Evolutionary conservation across 306 rosid species (phyloP), one percentile per base, ranked within the genome.

Genomic region (Echinosophora koreensis): DNA sequence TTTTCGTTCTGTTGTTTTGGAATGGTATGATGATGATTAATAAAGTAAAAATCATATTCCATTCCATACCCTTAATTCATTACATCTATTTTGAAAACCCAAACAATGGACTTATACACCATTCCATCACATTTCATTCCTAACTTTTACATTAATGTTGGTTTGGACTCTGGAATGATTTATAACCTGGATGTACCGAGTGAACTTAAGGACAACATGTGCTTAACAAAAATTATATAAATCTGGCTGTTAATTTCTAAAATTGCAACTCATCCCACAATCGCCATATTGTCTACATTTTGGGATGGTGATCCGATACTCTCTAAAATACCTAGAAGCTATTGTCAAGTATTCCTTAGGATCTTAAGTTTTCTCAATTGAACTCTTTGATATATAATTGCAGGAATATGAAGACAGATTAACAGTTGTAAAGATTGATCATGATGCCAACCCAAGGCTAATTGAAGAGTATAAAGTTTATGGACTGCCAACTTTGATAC

Each of bases 321-420:
- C 39, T 2, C 56, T 37, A 3, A 27, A 57, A 57, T 57, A 64
- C 32, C 39, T 38, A 38, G 14, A 47, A 59, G 61, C 35, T 17
- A 49, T 42, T 73, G 37, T 73, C 56, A 16, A 68, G 22, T 63
- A 27, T 16, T 74, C 44, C 13, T 74, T 46, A 15, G 69, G 54
- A 50, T 74, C 39, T 57, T 34, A 6, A 30, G 39, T 61, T 62
- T 73, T 66, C 38, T 69, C 27, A 46, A 57, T 15, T 57, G 46
- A 44, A 15, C 35, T 57, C 11, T 69, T 17, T 54, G 22, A 22
- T 47, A 27, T 54, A 4, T 47, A 10, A 57, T 47, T 83, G 81
- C 73, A 93, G 98, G 98, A 91, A 85, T 93, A 93, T 73, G 84
- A 73, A 74, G 98, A 88, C 81, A 88, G 84, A 80, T 82, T 93